Percentiles rank a stretch among this genome's conserved stretches.
phyloP scores from a whole-genome alignment of 2,329 filamentous ascomycete species.

The Raffaelea ambrosiae region DNA sequence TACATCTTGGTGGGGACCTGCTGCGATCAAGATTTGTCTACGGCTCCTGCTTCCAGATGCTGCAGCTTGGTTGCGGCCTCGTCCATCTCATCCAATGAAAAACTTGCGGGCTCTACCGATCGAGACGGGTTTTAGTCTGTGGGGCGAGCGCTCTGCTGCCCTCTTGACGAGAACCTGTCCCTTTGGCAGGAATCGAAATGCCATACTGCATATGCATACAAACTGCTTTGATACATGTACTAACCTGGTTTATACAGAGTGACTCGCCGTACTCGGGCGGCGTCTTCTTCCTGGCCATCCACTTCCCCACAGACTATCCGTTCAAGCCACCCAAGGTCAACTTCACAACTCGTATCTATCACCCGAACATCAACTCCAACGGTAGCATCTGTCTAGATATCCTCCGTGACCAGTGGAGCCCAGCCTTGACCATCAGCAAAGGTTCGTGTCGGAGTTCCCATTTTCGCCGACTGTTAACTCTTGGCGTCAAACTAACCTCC shows the following conservation, averaged over 20 bases:
- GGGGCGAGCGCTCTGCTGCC: no score
- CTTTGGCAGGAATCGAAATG: no score
- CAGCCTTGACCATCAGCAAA: slow-evolving; percentile 96
- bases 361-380: slow-evolving; percentile 99
- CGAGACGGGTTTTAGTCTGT: no score
- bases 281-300: slow-evolving; percentile 97
- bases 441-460: slow-evolving; percentile 45
- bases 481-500: background rate
- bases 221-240: no score
- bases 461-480: background rate
- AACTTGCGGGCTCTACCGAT: no score
- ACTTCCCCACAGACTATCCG: slow-evolving; percentile 99
- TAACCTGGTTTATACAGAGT: slow-evolving; percentile 46
- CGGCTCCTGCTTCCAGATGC: no score
- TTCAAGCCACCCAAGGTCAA: slow-evolving; percentile 99
- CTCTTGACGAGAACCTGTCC: no score
- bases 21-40: no score
- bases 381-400: slow-evolving; percentile 99
- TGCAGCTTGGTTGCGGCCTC: no score
- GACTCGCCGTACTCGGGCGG: slow-evolving; percentile 97
- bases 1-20: no score
- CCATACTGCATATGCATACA: no score
- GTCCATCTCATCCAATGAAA: no score
- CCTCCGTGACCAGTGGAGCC: slow-evolving; percentile 97
- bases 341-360: slow-evolving; percentile 99